Evolutionary conservation across 192 early-diverging fungal genomes (phyloP).

Genomic region (Coemansia sp.): DNA sequence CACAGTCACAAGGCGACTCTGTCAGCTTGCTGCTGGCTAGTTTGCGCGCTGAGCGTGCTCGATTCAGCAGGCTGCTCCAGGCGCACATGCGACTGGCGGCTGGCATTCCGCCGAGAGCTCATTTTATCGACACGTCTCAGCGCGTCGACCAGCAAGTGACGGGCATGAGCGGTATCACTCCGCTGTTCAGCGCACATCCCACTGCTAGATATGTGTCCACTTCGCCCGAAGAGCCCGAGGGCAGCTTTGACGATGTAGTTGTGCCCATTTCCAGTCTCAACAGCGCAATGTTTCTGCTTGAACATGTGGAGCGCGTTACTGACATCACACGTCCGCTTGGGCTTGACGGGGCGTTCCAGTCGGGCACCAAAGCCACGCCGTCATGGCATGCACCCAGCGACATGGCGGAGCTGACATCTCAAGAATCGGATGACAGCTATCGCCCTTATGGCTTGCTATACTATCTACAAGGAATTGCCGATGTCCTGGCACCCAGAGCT

Average conservation of each 20-base stretch:
- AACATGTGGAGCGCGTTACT: constrained; percentile 27
- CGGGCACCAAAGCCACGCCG: background rate
- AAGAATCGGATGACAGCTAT: background rate
- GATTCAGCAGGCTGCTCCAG: constrained; percentile 27
- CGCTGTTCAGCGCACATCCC: background rate
- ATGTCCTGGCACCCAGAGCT: constrained; percentile 36
- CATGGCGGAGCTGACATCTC: background rate
- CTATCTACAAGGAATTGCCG: constrained; percentile 34
- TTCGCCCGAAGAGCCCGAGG: constrained; percentile 14
- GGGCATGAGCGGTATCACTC: background rate
- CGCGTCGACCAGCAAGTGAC: background rate
- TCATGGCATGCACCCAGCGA: constrained; percentile 21
- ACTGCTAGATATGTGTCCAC: background rate
- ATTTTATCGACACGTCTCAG: background rate
- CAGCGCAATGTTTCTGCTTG: constrained; percentile 22
- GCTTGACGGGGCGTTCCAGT: background rate
- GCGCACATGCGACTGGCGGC: constrained; percentile 34
- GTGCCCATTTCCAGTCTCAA: constrained; percentile 26
- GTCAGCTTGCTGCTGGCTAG: constrained; percentile 11
- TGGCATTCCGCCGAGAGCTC: background rate
- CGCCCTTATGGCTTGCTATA: constrained; percentile 6
- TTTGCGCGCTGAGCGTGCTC: constrained; percentile 25
- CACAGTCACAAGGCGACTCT: background rate
- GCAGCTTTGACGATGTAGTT: constrained; percentile 16
- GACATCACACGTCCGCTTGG: constrained; percentile 11